Conservation (phyloP, 1,139 yeast genomes). For the Saccharomyces hybrid region DNA sequence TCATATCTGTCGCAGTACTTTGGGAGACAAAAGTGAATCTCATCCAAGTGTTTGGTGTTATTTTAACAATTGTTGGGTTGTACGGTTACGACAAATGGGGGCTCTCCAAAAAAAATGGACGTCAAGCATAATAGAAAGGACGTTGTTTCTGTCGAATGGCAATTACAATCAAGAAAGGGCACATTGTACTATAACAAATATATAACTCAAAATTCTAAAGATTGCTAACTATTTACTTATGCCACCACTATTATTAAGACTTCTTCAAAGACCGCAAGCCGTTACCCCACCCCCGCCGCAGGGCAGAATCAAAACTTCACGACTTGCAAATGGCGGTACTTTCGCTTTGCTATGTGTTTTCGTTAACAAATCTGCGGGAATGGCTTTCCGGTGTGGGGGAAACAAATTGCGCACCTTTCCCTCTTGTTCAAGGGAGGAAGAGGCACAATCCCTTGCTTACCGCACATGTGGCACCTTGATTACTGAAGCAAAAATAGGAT, state of each 20-base stretch:
- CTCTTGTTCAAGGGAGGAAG: neutral
- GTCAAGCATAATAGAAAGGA: neutral
- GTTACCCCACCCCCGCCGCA: neutral
- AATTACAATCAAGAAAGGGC: neutral
- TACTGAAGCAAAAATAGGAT: neutral
- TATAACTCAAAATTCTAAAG: neutral
- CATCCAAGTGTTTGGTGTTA: slow-evolving; percentile 62
- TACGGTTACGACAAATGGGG: slow-evolving; percentile 50
- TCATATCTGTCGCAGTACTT: slow-evolving; percentile 69
- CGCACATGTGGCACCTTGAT: neutral
- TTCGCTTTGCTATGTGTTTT: neutral
- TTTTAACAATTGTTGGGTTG: slow-evolving; percentile 57
- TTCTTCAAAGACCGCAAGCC: neutral
- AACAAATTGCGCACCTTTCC: neutral
- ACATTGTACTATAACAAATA: neutral
- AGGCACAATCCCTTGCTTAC: neutral
- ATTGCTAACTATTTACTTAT: neutral
- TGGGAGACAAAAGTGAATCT: slow-evolving; percentile 61
- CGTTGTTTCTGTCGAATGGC: neutral
- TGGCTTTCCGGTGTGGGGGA: neutral
- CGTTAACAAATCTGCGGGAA: neutral
- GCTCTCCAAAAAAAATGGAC: slow-evolving; percentile 5
- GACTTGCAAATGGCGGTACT: neutral
- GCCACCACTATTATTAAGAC: neutral
- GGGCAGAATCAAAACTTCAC: neutral